Evolutionary conservation across 2,329 filamentous ascomycete genomes (phyloP).

Genomic region (Alternaria sp.): DNA sequence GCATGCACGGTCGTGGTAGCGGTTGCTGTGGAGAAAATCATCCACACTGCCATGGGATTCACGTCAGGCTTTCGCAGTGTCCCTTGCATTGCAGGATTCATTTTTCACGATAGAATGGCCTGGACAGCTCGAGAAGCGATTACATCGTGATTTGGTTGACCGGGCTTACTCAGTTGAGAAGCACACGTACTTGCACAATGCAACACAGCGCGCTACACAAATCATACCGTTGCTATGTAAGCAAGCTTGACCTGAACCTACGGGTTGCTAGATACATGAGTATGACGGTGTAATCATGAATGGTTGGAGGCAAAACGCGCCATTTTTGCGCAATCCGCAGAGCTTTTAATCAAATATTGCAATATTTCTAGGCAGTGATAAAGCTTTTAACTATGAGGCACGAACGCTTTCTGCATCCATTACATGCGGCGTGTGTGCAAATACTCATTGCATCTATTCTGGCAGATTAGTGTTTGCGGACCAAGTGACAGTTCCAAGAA

Average conservation of each 20-base stretch:
- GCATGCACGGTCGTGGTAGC: not conserved
- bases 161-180: not conserved
- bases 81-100: not conserved
- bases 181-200: too few species aligned
- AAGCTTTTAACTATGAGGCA: not conserved
- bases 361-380: not conserved
- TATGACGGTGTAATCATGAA: not conserved
- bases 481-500: not conserved
- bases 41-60: not conserved
- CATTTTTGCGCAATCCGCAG: not conserved
- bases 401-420: not conserved
- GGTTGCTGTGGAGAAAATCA: not conserved
- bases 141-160: not conserved
- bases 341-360: not conserved
- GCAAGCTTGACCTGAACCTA: too few species aligned
- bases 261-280: too few species aligned
- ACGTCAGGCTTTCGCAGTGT: constrained; percentile 1
- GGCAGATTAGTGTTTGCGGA: not conserved
- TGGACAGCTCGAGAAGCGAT: not conserved
- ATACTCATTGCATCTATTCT: not conserved
- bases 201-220: too few species aligned
- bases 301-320: not conserved
- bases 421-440: not conserved
- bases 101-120: not conserved
- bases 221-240: not conserved